Base-by-base conservation (phyloP, 129 eudicot genomes). In the Escallonia rubra region DNA sequence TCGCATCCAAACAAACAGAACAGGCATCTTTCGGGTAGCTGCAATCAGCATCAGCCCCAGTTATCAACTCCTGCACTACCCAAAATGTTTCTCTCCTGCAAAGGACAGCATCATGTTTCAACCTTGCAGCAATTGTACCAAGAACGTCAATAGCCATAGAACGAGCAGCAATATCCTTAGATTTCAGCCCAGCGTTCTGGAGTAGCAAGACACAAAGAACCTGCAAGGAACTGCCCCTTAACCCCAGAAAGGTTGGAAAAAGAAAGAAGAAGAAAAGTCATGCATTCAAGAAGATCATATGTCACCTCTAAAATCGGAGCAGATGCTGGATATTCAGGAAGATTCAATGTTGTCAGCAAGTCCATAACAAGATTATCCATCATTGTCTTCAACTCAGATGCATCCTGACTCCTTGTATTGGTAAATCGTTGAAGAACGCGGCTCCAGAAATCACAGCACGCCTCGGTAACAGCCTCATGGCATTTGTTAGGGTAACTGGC, bases 301-400 rank as follows among this genome's bases (percentile, higher is more conserved):
- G 59, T 8, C n/a, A 93, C 99, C 95, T 93, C 99, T 67, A 93
- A 76, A 76, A 89, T 79, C 54, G 86, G 83, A 74, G 92, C 87
- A 12, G 99, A 82, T 58, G 99, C 99, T 49, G 99, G 99, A 82
- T 82, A 93, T 70, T 93, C 99, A 14, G 99, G 99, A 63, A 93
- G 80, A 80, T 93, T 93, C 75, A 93, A 74, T 44, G 99, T 86
- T 60, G 79, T 75, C 65, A 93, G 79, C 60, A 93, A 72, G 81
- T 93, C 99, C 72, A 78, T 43, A 38, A 93, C 96, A 79, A 93
- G 90, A 76, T 89, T 93, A 70, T 93, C 99, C 79, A 93, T 74
- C 77, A 93, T 86, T 56, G 67, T 65, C 82, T 81, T 93, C 82
- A 89, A 66, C 77, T 93, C 99, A 15, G 99, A 85, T 45, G 95